These are phyloP conservation scores for Phialocephala subalpina DNA, from an alignment of 2,329 filamentous ascomycete genomes.

Conservation along the genomic window DNA sequence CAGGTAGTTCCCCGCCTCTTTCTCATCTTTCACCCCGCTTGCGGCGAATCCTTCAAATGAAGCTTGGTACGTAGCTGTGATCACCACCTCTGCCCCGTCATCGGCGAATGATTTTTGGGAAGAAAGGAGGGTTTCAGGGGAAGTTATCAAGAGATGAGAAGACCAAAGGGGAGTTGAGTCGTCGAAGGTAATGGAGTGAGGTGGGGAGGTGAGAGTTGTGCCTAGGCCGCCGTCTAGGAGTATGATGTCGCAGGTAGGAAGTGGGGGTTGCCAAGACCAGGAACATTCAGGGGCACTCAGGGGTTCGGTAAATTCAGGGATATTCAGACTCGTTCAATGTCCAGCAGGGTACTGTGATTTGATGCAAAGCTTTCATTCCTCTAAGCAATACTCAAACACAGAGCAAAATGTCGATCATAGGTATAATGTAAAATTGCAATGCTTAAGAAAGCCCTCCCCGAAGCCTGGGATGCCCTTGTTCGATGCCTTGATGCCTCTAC, in stretches of 20 bases:
- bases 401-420: too few species aligned
- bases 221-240: constrained; percentile 74
- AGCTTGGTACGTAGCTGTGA: constrained; percentile 74
- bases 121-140: constrained; percentile 18
- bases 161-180: constrained; percentile 70
- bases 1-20: constrained; percentile 52
- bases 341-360: too few species aligned
- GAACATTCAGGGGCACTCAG: background rate
- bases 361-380: too few species aligned
- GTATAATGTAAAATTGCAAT: background rate
- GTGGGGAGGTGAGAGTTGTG: constrained; percentile 63
- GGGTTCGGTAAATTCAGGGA: too few species aligned
- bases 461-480: too few species aligned
- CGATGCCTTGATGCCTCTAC: too few species aligned
- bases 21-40: constrained; percentile 20
- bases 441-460: too few species aligned
- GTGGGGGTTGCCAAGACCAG: background rate
- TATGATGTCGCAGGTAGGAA: background rate
- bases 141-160: constrained; percentile 65
- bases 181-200: constrained; percentile 62
- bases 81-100: constrained; percentile 67
- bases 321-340: too few species aligned
- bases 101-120: constrained; percentile 44
- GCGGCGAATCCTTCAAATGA: constrained; percentile 61
- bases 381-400: too few species aligned